These are phyloP conservation scores for Phallus indusiatus DNA, from an alignment of 768 basidiomycete species.

Conservation along the genomic window DNA sequence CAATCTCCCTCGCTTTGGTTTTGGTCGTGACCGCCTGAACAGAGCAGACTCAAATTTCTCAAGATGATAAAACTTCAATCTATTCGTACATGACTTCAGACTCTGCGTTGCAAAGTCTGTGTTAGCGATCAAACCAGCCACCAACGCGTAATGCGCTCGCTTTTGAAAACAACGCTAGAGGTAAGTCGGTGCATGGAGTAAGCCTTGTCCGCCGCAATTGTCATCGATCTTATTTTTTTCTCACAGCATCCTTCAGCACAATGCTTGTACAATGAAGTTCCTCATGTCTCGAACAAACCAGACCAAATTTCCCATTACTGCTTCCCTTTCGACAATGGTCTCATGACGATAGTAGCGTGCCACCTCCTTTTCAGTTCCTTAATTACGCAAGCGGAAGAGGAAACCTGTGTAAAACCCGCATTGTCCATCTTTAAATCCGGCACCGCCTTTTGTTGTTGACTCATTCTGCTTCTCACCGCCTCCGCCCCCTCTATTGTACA, in stretches of 20 bases:
- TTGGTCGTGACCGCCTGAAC: too few relatives aligned
- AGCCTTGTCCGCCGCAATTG: neutral
- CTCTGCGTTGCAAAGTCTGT: neutral
- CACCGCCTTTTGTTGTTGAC: neutral
- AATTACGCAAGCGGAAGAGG: neutral
- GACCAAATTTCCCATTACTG: neutral
- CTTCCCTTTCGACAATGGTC: constrained; percentile 3
- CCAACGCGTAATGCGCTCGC: neutral
- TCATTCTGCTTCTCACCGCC: neutral
- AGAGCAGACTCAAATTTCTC: too few relatives aligned
- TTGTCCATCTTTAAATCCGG: neutral
- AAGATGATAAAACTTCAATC: too few relatives aligned
- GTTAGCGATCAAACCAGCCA: neutral
- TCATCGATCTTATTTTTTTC: neutral
- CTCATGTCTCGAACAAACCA: constrained; percentile 1
- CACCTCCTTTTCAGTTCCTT: constrained; percentile 4
- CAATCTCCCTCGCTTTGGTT: too few relatives aligned
- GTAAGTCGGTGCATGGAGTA: neutral
- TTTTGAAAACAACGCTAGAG: neutral
- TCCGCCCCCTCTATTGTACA: neutral
- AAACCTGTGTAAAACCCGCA: neutral
- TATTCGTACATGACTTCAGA: neutral
- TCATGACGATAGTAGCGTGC: neutral
- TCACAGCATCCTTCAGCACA: neutral
- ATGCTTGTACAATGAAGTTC: neutral